These are phyloP conservation scores for Rhynchosporium secalis DNA, from an alignment of 2,329 filamentous ascomycete genomes.

Conservation along the genomic window DNA sequence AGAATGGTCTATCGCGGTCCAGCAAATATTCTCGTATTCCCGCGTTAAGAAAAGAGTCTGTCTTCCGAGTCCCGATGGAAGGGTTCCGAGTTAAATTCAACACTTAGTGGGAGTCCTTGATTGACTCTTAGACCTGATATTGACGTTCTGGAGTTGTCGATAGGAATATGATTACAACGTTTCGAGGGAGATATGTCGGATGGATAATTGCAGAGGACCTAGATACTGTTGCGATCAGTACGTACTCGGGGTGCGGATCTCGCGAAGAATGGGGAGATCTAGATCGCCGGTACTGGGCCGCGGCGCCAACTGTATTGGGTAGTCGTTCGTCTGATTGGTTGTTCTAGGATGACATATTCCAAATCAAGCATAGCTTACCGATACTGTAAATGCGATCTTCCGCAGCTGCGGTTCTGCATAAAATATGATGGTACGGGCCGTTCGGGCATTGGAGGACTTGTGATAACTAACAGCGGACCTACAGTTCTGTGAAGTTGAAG, in stretches of 20 bases:
- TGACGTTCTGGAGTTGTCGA: not conserved
- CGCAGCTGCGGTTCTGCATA: not conserved
- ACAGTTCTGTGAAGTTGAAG: slow-evolving; percentile 1
- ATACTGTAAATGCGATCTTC: not conserved
- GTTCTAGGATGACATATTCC: not conserved
- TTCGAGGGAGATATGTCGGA: not conserved
- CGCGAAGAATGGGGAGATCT: slow-evolving; percentile 3
- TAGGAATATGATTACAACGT: not conserved
- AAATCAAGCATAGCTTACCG: not conserved
- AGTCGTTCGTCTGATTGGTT: slow-evolving; percentile 9
- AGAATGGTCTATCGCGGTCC: not conserved
- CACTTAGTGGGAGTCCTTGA: slow-evolving; percentile 2
- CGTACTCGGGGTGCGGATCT: not conserved
- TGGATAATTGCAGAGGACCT: not conserved
- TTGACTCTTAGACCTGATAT: not conserved
- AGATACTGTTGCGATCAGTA: not conserved
- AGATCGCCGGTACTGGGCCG: slow-evolving; percentile 5
- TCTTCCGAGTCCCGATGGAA: slow-evolving; percentile 9
- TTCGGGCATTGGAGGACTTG: not conserved
- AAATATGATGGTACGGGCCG: not conserved
- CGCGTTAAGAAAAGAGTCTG: not conserved
- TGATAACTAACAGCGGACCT: not conserved
- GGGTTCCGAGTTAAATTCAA: slow-evolving; percentile 6
- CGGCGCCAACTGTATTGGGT: slow-evolving; percentile 4
- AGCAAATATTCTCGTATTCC: not conserved